Base-by-base conservation (phyloP, 2,329 filamentous ascomycete species). In the Coniosporium tulheliwenetii region DNA sequence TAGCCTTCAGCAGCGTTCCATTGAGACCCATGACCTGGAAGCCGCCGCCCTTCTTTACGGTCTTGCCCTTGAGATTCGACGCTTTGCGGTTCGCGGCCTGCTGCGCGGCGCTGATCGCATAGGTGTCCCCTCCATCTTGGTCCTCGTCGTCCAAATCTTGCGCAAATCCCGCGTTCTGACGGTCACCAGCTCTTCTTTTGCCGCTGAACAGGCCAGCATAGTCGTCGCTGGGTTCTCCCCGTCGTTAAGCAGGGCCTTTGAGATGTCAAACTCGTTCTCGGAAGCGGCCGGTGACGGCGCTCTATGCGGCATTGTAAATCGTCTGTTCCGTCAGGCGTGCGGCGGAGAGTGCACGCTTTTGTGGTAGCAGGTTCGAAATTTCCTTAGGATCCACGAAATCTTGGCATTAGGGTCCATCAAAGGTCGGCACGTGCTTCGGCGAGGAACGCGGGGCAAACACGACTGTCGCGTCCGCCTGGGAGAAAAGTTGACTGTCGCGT, bases 21-120 rank as follows among this genome's bases (percentile, higher is more conserved):
- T 84, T 93, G 42, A 96, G 66, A 43, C 83, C 77, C 87, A 98
- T 95, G 37, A 84, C 81, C 60, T 98, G 91, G 57, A 98, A 98
- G 40, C 89, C 91, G 52, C 91, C 91, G 32, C 87, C 84, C 62
- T 96, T 98, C 67, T 95, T 95, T 30, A 85, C 83, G 2, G 79
- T 81, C 47, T 82, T 82, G 14, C 85, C 84, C 59, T 89, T 91
- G 7, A 91, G 51, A 55, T 87, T 91, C 8, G 81, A 73, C 1
- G 76, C 68, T 56, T 95, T 96, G 45, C 89, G 71, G 56, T 95
- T 95, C 4, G 83, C 85, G 12, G 85, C 85, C 3, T 84, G 81
- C 58, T 94, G 86, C 52, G 82, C 76, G 32, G 84, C 74, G 8
- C 87, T 85, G 60, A 98, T 98, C 54, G 95, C 96, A 0, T 81